Conservation (phyloP, 345 rosid genomes). For the Reutealis trisperma region DNA sequence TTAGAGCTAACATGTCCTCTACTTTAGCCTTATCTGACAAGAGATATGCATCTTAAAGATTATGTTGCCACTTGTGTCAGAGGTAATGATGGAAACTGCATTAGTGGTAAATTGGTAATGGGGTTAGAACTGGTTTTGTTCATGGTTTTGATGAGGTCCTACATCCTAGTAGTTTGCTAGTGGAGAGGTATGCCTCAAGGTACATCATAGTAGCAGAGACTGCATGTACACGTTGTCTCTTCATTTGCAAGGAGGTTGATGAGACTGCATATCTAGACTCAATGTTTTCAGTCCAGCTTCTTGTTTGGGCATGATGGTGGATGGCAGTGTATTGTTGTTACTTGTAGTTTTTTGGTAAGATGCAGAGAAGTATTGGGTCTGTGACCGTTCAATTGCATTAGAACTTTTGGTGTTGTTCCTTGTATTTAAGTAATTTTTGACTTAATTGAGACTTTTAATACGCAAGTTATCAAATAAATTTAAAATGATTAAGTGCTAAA, state of each 20-base stretch:
- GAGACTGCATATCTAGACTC: not conserved
- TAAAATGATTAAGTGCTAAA: too few relatives aligned
- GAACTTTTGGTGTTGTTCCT: not conserved
- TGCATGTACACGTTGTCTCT: not conserved
- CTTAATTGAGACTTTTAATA: too few relatives aligned
- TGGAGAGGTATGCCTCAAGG: not conserved
- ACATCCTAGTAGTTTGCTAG: not conserved
- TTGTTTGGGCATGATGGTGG: not conserved
- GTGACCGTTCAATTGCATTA: not conserved
- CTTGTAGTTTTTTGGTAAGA: not conserved
- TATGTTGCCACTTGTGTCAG: not conserved
- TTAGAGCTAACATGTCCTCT: not conserved
- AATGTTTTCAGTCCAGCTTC: not conserved
- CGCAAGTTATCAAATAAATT: too few relatives aligned
- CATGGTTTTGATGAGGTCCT: not conserved
- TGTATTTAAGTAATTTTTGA: too few relatives aligned
- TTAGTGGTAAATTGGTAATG: not conserved
- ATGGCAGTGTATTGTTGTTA: too few relatives aligned
- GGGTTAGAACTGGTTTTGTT: not conserved
- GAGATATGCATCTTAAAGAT: not conserved
- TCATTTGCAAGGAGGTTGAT: conserved; percentile 3
- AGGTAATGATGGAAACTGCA: not conserved
- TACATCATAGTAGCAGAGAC: not conserved
- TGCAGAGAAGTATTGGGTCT: not conserved
- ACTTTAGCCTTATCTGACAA: not conserved